Percentiles rank a stretch among this genome's conserved stretches.
phyloP scores from a whole-genome alignment of 345 rosid genomes.

The Eutrema yunnanense region DNA sequence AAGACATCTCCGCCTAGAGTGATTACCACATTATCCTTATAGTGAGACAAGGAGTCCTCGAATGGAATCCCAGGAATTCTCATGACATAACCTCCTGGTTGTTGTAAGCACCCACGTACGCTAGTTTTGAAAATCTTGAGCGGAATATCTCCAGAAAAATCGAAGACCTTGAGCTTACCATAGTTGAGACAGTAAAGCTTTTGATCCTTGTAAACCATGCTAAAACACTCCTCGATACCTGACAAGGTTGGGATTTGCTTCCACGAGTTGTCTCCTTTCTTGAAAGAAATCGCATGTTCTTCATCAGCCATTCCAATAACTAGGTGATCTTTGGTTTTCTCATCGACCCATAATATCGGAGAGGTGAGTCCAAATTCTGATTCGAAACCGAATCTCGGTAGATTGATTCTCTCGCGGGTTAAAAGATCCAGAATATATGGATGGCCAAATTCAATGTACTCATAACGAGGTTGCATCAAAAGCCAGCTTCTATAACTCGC shows the following conservation, averaged over 20 bases:
- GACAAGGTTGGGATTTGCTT: not conserved
- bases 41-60: too few relatives aligned
- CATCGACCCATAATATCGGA: not conserved
- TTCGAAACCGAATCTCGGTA: not conserved
- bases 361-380: too few relatives aligned
- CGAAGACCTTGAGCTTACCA: not conserved
- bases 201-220: not conserved
- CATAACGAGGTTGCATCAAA: not conserved
- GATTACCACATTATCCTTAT: too few relatives aligned
- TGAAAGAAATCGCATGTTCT: not conserved
- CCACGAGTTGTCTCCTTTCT: slow-evolving; percentile 12
- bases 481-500: not conserved
- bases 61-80: too few relatives aligned
- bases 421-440: not conserved
- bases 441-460: not conserved
- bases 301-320: not conserved
- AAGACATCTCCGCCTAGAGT: too few relatives aligned
- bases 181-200: not conserved
- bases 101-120: not conserved
- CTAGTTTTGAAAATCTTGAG: not conserved
- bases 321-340: not conserved
- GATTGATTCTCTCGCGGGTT: not conserved
- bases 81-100: too few relatives aligned
- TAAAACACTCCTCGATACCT: not conserved
- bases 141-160: not conserved